A percentile compares a stretch with the other conserved stretches of the same genome.
Evolutionary conservation across 176 grass and related monocot genomes (phyloP).

Genomic region (Tillandsia fasciculata): DNA sequence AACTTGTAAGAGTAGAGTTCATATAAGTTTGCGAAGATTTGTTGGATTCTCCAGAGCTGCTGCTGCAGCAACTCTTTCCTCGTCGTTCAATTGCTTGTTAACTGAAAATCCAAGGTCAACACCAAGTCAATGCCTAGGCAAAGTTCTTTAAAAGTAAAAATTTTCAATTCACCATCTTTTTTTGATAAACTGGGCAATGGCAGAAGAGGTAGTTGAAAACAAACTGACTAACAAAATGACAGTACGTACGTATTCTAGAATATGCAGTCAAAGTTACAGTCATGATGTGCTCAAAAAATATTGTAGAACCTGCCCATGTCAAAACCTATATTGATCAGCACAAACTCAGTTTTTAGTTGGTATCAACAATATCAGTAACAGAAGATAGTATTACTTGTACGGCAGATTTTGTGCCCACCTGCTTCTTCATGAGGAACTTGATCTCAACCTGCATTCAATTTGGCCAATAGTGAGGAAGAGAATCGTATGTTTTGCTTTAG

Average conservation of each 20-base stretch:
- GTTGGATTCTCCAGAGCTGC: slow-evolving; percentile 83
- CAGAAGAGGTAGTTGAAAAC: too few relatives aligned
- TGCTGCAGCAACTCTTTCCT: slow-evolving; percentile 71
- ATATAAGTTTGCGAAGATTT: slow-evolving; percentile 82
- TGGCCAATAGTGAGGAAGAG: neutral
- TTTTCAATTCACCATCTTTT: neutral
- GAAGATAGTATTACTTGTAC: neutral
- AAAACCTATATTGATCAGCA: neutral
- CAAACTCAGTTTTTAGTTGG: neutral
- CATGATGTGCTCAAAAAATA: neutral
- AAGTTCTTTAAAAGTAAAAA: neutral
- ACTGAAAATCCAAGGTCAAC: slow-evolving; percentile 40
- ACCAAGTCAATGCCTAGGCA: neutral
- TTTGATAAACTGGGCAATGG: neutral
- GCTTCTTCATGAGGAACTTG: slow-evolving; percentile 83
- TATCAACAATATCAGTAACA: neutral
- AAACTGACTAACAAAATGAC: too few relatives aligned
- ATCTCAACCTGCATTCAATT: slow-evolving; percentile 63
- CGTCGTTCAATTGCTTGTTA: slow-evolving; percentile 96
- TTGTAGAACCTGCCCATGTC: neutral
- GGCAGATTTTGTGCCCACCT: slow-evolving; percentile 25
- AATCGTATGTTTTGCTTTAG: neutral
- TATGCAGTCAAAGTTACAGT: too few relatives aligned
- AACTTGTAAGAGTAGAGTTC: slow-evolving; percentile 44
- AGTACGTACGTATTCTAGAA: too few relatives aligned